Evolutionary conservation across 352 stramenopile species (phyloP).

Genomic region (Phytophthora foliorum): DNA sequence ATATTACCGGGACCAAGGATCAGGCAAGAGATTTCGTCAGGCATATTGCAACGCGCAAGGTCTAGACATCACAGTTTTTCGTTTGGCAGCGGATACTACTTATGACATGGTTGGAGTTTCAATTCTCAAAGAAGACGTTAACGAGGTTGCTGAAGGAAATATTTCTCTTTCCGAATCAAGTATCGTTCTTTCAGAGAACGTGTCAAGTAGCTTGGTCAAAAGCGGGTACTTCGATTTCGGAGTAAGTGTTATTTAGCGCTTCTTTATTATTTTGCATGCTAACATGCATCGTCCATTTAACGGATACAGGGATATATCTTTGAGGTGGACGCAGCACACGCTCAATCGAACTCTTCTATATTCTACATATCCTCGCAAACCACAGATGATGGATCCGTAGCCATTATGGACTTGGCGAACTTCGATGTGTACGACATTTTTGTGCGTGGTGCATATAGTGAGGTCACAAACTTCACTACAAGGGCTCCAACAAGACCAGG

Average conservation of each 20-base stretch:
- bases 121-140: conserved; percentile 15
- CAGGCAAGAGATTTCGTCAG: conserved; percentile 31
- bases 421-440: conserved; percentile 26
- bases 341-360: not conserved
- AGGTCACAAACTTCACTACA: conserved; percentile 48
- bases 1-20: conserved; percentile 39
- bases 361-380: conserved; percentile 7
- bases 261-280: not conserved
- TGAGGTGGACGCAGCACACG: conserved; percentile 39
- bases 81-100: conserved; percentile 47
- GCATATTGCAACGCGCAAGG: conserved; percentile 30
- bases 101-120: conserved; percentile 69
- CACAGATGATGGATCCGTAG: conserved; percentile 17
- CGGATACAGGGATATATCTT: conserved; percentile 56
- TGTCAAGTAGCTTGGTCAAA: not conserved
- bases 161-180: conserved; percentile 34
- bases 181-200: conserved; percentile 27
- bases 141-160: conserved; percentile 15
- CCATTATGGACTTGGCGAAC: conserved; percentile 19
- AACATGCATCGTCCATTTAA: not conserved
- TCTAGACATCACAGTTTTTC: conserved; percentile 44
- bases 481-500: conserved; percentile 40
- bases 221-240: conserved; percentile 58
- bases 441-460: conserved; percentile 39
- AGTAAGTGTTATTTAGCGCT: conserved; percentile 33